These are phyloP conservation scores for Ustilago nuda DNA, from an alignment of 1,284 basidiomycete genomes.

Conservation along the genomic window DNA sequence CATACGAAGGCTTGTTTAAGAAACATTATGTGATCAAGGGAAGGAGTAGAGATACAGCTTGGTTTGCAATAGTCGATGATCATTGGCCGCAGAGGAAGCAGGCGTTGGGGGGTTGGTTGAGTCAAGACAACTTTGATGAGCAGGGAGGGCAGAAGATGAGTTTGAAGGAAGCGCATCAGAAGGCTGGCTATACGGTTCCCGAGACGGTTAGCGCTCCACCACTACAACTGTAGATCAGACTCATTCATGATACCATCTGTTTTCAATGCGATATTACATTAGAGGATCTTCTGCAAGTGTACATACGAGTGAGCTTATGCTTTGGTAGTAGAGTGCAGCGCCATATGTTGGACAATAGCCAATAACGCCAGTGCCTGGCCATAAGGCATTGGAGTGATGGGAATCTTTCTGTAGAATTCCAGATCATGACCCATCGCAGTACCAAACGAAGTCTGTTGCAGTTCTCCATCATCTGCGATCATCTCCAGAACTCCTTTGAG, in stretches of 20 bases:
- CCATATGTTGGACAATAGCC: slow-evolving; percentile 68
- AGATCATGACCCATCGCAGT: slow-evolving; percentile 75
- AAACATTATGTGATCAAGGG: slow-evolving; percentile 54
- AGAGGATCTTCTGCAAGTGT: neutral
- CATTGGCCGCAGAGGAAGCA: slow-evolving; percentile 49
- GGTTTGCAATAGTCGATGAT: slow-evolving; percentile 57
- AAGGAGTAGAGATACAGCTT: slow-evolving; percentile 54
- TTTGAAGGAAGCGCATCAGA: slow-evolving; percentile 31
- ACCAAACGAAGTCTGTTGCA: slow-evolving; percentile 71
- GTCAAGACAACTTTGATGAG: slow-evolving; percentile 39
- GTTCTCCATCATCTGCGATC: slow-evolving; percentile 74
- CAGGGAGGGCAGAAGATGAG: slow-evolving; percentile 18
- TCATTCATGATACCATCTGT: neutral
- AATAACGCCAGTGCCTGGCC: slow-evolving; percentile 75
- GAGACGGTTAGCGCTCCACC: slow-evolving; percentile 17
- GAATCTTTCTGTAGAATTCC: slow-evolving; percentile 74
- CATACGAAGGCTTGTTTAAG: slow-evolving; percentile 52
- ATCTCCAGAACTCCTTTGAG: slow-evolving; percentile 74
- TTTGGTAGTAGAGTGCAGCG: slow-evolving; percentile 7
- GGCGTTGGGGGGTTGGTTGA: slow-evolving; percentile 51
- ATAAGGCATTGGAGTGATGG: slow-evolving; percentile 78
- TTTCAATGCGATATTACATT: neutral
- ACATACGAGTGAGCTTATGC: neutral
- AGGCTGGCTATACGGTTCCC: slow-evolving; percentile 26
- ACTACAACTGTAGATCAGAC: slow-evolving; percentile 15